Percentiles rank a stretch among this genome's conserved stretches.
phyloP scores from a whole-genome alignment of 331 rosid genomes.

The Prunus yedoensis region DNA sequence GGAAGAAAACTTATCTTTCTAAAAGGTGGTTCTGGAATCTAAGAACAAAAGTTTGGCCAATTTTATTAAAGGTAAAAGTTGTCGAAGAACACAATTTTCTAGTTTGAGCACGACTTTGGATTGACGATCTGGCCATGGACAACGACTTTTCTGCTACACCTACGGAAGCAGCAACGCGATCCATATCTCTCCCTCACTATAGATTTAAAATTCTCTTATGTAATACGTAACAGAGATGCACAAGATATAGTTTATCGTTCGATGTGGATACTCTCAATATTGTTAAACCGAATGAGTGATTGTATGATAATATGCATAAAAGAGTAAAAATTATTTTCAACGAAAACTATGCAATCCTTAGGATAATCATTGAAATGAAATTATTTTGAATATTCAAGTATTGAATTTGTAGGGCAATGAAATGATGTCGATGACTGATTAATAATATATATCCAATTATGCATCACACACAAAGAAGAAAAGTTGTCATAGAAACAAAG shows the following conservation, averaged over 20 bases:
- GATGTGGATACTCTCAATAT: no score
- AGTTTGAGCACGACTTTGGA: constrained; percentile 26
- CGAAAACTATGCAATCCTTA: constrained; percentile 23
- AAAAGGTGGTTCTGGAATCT: constrained; percentile 42
- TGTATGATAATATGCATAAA: background rate
- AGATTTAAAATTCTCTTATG: no score
- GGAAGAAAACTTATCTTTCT: constrained; percentile 1
- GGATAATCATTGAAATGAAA: constrained; percentile 35
- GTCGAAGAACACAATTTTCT: constrained; percentile 11
- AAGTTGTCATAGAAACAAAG: constrained; percentile 5
- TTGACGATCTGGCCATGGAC: constrained; percentile 21
- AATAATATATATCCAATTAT: constrained; percentile 25
- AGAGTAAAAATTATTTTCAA: background rate
- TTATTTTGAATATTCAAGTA: constrained; percentile 6
- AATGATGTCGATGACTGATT: background rate
- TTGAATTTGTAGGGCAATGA: constrained; percentile 9
- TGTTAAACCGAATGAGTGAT: background rate
- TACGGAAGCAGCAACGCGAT: constrained; percentile 22
- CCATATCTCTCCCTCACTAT: background rate
- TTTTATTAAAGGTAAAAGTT: constrained; percentile 30
- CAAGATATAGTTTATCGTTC: no score
- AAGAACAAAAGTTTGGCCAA: constrained; percentile 30
- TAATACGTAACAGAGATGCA: no score
- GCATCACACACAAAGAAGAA: constrained; percentile 14
- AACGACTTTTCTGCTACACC: constrained; percentile 28